These are phyloP conservation scores for Fusarium sacchari DNA, from an alignment of 2,329 filamentous ascomycete species.

Conservation along the genomic window DNA sequence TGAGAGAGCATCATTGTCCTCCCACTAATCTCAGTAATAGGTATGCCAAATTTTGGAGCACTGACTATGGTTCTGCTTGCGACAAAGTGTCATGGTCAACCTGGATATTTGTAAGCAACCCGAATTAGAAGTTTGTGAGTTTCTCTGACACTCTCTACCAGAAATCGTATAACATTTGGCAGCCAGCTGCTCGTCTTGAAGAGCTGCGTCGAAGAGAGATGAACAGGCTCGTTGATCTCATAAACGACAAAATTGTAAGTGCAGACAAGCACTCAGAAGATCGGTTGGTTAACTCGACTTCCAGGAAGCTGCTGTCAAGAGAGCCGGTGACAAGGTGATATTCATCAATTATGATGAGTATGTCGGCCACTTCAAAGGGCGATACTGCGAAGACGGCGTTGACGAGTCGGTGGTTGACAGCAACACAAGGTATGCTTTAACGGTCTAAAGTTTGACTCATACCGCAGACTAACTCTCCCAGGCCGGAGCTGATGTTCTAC, in stretches of 20 bases:
- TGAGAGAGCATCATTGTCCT: fast-evolving
- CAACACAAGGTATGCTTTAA: not conserved
- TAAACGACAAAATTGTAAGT: slow-evolving; percentile 6
- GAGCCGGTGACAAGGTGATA: not conserved
- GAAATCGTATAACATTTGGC: slow-evolving; percentile 8
- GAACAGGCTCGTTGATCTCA: slow-evolving; percentile 6
- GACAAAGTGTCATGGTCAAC: slow-evolving; percentile 4
- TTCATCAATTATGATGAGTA: slow-evolving; percentile 12
- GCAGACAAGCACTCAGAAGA: fast-evolving
- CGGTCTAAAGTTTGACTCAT: not conserved
- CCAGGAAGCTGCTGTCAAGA: not conserved
- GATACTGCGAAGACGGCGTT: slow-evolving; percentile 4
- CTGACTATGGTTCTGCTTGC: not conserved
- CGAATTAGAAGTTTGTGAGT: fast-evolving
- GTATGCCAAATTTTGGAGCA: slow-evolving; percentile 25
- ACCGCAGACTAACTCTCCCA: fast-evolving
- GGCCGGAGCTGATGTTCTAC: slow-evolving; percentile 14
- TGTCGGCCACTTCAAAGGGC: slow-evolving; percentile 1
- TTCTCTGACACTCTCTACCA: fast-evolving
- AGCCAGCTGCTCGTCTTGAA: not conserved
- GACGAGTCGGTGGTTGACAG: not conserved
- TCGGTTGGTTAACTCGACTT: fast-evolving
- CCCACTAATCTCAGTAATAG: not conserved
- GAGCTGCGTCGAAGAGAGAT: not conserved
- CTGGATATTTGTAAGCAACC: slow-evolving; percentile 4